Percentiles rank a stretch among this genome's conserved stretches.
Evolutionary conservation across 1,284 basidiomycete genomes (phyloP).

Genomic region (Boletus sp.): DNA sequence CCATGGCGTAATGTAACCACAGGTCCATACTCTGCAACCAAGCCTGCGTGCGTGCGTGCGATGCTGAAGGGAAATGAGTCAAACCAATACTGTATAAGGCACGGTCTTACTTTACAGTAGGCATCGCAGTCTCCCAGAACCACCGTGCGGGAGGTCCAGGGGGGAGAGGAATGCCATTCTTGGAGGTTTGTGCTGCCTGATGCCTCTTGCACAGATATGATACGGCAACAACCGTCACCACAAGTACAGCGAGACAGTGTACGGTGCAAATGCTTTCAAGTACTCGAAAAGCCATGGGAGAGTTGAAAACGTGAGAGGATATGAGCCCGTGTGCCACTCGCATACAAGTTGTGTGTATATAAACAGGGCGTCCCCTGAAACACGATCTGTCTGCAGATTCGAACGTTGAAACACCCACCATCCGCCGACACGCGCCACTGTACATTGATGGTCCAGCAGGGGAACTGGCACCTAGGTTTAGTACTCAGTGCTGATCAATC

Average conservation of each 20-base stretch:
- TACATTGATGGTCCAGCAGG: too few relatives aligned
- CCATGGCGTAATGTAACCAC: conserved; percentile 31
- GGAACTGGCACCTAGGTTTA: too few relatives aligned
- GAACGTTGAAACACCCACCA: too few relatives aligned
- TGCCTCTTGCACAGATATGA: conserved; percentile 4
- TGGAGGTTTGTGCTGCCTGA: background rate
- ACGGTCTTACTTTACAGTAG: conserved; percentile 18
- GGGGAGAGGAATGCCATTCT: conserved; percentile 19
- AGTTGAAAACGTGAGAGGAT: background rate
- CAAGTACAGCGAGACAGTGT: conserved; percentile 2
- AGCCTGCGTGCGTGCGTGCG: conserved; percentile 19
- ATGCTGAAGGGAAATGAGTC: conserved; percentile 10
- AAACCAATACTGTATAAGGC: background rate
- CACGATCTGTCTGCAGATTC: too few relatives aligned
- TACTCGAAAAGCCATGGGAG: background rate
- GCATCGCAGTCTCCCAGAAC: conserved; percentile 27
- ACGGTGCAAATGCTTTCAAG: background rate
- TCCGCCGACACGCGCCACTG: too few relatives aligned
- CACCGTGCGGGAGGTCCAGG: conserved; percentile 27
- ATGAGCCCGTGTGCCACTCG: too few relatives aligned
- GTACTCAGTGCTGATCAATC: too few relatives aligned
- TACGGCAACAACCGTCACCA: background rate
- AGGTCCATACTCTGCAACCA: conserved; percentile 34
- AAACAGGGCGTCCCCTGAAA: too few relatives aligned
- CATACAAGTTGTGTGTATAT: too few relatives aligned